Percentiles rank a stretch among this genome's conserved stretches.
phyloP scores from a whole-genome alignment of 1,284 basidiomycete genomes.

The Agroathelia rolfsii region DNA sequence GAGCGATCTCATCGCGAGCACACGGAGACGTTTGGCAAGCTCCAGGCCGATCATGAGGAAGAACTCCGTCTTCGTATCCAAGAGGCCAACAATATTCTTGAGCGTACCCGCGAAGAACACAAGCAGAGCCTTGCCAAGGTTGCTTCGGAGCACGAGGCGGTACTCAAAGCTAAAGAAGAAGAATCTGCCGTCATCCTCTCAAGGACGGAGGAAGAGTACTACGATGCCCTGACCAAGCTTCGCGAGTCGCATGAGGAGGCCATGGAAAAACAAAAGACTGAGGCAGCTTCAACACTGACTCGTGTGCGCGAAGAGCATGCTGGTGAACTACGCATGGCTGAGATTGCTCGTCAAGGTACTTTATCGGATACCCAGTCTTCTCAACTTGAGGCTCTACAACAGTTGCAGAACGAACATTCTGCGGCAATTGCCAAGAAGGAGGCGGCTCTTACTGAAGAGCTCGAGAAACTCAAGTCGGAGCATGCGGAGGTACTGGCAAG shows the following conservation, averaged over 20 bases:
- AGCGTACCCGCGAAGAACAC: constrained; percentile 40
- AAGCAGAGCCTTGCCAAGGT: constrained; percentile 37
- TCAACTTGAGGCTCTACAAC: constrained; percentile 44
- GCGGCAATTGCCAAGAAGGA: constrained; percentile 59
- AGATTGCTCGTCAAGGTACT: constrained; percentile 65
- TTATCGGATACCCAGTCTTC: constrained; percentile 66
- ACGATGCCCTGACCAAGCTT: constrained; percentile 64
- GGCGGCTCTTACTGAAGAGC: constrained; percentile 45
- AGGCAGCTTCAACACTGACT: constrained; percentile 49
- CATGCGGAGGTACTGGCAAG: constrained; percentile 40
- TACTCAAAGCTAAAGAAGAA: constrained; percentile 51
- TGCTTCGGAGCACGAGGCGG: constrained; percentile 43
- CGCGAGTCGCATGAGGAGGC: constrained; percentile 56
- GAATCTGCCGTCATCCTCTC: constrained; percentile 42
- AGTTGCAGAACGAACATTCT: constrained; percentile 59
- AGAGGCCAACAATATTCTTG: constrained; percentile 38
- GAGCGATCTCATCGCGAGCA: constrained; percentile 42
- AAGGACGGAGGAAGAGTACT: constrained; percentile 70
- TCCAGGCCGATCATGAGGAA: constrained; percentile 37
- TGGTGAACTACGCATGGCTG: constrained; percentile 53
- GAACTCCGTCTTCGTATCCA: constrained; percentile 36
- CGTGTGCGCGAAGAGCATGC: constrained; percentile 65
- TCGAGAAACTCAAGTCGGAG: constrained; percentile 53
- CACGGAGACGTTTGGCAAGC: constrained; percentile 37
- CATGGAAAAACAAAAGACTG: constrained; percentile 47